Evolutionary conservation across 805 yeast species (phyloP).

Genomic region (Clavispora fructus): DNA sequence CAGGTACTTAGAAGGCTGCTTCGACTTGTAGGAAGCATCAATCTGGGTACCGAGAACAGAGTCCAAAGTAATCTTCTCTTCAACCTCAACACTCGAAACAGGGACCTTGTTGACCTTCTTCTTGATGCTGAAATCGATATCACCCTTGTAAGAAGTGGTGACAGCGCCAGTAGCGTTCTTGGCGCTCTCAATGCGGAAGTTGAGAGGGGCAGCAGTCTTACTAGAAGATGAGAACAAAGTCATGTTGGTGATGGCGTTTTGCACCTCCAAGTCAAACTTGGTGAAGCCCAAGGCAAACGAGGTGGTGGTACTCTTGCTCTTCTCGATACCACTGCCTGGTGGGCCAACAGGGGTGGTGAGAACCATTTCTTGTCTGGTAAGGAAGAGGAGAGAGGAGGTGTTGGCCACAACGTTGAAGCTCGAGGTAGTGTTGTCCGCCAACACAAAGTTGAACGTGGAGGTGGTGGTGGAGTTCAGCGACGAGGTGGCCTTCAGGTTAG

Average conservation of each 20-base stretch:
- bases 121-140: not conserved
- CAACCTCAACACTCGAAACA: not conserved
- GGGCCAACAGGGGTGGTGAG: constrained; percentile 1
- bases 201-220: not conserved
- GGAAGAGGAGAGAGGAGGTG: constrained; percentile 1
- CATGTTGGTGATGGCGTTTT: not conserved
- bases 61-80: constrained; percentile 1
- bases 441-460: constrained; percentile 21
- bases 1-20: not conserved
- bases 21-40: not conserved
- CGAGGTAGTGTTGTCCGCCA: constrained; percentile 16
- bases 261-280: not conserved
- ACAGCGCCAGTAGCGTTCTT: not conserved
- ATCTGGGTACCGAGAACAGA: constrained; percentile 1
- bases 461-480: constrained; percentile 10
- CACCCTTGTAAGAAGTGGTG: not conserved
- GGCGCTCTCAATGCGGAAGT: not conserved
- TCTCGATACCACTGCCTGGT: not conserved
- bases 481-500: constrained; percentile 18
- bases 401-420: constrained; percentile 12
- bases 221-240: not conserved
- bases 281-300: not conserved
- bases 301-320: not conserved
- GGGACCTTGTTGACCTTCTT: not conserved
- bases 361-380: constrained; percentile 3